phyloP scores from a whole-genome alignment of 306 rosid species.

The Inga oerstediana region DNA sequence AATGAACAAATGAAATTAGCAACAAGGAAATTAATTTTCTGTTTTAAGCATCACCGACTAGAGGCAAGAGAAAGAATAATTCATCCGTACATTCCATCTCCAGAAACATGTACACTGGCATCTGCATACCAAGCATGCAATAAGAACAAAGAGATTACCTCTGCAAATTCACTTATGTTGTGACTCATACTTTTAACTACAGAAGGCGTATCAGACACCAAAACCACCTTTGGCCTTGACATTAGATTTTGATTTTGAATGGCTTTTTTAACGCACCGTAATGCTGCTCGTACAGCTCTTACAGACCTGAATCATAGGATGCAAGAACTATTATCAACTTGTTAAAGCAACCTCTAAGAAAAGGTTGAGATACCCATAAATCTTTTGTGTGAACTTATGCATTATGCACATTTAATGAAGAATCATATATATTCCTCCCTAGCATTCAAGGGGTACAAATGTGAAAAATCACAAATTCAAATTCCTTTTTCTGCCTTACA shows the following conservation, averaged over 20 bases:
- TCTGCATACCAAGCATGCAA: not conserved
- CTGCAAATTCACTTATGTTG: slow-evolving; percentile 71
- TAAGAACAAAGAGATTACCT: slow-evolving; percentile 58
- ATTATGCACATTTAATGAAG: not conserved
- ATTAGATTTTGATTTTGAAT: slow-evolving; percentile 37
- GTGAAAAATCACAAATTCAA: not conserved
- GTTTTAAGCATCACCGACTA: not conserved
- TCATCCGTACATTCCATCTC: slow-evolving; percentile 2
- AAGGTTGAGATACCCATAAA: not conserved
- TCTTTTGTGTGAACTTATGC: not conserved
- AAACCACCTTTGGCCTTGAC: slow-evolving; percentile 71
- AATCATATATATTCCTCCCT: not conserved
- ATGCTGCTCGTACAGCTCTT: slow-evolving; percentile 78
- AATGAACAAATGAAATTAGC: slow-evolving; percentile 6
- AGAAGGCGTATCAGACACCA: slow-evolving; percentile 88
- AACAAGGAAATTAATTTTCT: not conserved
- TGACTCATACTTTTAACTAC: slow-evolving; percentile 59
- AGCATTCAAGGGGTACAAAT: not conserved
- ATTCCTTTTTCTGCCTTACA: not conserved
- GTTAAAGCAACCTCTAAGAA: slow-evolving; percentile 19
- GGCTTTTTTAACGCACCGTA: slow-evolving; percentile 70
- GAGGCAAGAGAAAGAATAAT: not conserved
- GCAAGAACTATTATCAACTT: slow-evolving; percentile 32
- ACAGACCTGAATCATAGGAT: slow-evolving; percentile 59
- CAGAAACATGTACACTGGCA: not conserved